These are phyloP conservation scores for Penicillium sp. DNA, from an alignment of 2,329 filamentous ascomycete species.

Conservation along the genomic window DNA sequence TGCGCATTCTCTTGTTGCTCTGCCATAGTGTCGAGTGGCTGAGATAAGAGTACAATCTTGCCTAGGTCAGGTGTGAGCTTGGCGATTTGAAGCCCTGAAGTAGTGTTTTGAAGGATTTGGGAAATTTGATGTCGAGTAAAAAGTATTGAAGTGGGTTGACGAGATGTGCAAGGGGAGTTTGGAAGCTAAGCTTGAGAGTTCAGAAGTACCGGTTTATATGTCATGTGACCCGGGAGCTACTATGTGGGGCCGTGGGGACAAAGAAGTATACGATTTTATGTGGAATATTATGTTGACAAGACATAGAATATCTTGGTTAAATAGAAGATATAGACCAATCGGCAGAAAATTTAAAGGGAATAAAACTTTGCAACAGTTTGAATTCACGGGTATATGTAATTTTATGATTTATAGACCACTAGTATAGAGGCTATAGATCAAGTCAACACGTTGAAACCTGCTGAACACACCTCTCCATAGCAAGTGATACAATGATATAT, in stretches of 20 bases:
- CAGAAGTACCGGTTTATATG: neutral
- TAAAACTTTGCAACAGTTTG: too few species aligned
- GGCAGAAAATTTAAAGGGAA: too few species aligned
- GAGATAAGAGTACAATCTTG: neutral
- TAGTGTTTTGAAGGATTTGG: neutral
- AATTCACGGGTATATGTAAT: neutral
- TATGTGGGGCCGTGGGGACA: conserved; percentile 12
- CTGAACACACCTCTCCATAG: neutral
- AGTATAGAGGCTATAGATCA: neutral
- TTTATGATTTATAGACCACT: neutral
- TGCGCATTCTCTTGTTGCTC: conserved; percentile 24
- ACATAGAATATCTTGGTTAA: too few species aligned
- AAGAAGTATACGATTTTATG: neutral
- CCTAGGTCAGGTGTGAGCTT: neutral
- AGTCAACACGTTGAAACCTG: neutral
- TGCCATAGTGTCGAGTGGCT: conserved; percentile 21
- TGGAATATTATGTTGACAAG: too few species aligned
- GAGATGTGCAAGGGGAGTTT: neutral
- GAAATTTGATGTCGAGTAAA: rapidly evolving
- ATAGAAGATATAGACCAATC: too few species aligned
- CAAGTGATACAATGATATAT: neutral
- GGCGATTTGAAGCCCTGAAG: neutral
- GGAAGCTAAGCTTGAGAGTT: neutral
- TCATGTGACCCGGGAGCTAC: conserved; percentile 7
- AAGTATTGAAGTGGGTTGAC: neutral